Evolutionary conservation across 1,284 basidiomycete species (phyloP).

Genomic region (Laetiporus sulphureus): DNA sequence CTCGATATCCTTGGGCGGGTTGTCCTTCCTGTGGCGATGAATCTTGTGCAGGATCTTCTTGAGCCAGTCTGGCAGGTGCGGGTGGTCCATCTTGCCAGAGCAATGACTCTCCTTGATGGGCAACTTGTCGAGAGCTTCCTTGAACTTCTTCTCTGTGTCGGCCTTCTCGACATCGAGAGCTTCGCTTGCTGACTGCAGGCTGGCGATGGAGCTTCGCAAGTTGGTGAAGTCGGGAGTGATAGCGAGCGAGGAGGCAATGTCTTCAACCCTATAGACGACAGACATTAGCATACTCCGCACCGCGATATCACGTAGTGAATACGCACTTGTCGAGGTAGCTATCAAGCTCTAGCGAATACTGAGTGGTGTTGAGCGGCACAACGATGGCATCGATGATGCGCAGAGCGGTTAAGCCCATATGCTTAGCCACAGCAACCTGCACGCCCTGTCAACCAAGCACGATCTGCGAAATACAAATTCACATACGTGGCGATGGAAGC

Average conservation of each 20-base stretch:
- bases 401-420: conserved; percentile 55
- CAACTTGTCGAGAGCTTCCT: conserved; percentile 27
- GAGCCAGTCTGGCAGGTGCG: conserved; percentile 17
- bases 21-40: conserved; percentile 11
- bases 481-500: conserved; percentile 58
- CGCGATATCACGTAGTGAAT: too few species aligned
- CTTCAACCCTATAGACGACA: conserved; percentile 28
- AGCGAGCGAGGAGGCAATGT: conserved; percentile 15
- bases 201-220: conserved; percentile 42
- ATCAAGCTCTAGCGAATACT: conserved; percentile 51
- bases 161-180: conserved; percentile 49
- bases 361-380: conserved; percentile 69
- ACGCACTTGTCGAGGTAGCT: conserved; percentile 40
- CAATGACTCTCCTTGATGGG: conserved; percentile 6
- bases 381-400: conserved; percentile 52
- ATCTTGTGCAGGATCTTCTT: conserved; percentile 13
- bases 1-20: conserved; percentile 8
- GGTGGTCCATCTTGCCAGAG: too few species aligned
- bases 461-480: not conserved
- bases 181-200: conserved; percentile 44
- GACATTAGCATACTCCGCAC: too few species aligned
- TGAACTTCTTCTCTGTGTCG: conserved; percentile 28
- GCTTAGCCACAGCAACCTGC: conserved; percentile 61
- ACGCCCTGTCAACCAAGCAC: not conserved
- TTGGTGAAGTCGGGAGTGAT: conserved; percentile 16